Conservation (phyloP, 805 yeast genomes). For the Kuraishia hungarica region DNA sequence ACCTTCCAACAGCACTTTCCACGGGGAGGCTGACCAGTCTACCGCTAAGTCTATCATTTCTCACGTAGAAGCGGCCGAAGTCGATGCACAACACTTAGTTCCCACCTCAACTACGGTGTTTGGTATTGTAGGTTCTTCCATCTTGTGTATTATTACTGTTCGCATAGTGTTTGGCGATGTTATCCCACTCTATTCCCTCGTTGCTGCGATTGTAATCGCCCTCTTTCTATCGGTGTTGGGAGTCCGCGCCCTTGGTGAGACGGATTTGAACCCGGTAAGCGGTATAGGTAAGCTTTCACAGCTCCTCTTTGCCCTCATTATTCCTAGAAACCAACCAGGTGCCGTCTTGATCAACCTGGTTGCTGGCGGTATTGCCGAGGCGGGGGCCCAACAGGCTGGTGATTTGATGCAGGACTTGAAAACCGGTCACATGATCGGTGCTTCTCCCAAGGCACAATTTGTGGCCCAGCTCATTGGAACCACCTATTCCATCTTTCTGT, state of each 20-base stretch:
- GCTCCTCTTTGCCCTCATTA: constrained; percentile 71
- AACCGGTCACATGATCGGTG: constrained; percentile 87
- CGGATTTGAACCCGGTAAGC: constrained; percentile 93
- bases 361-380: constrained; percentile 97
- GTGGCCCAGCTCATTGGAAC: constrained; percentile 87
- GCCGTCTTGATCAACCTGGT: constrained; percentile 77
- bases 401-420: constrained; percentile 96
- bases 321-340: constrained; percentile 71
- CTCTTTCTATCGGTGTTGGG: constrained; percentile 76
- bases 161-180: constrained; percentile 59
- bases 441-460: constrained; percentile 89
- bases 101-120: constrained; percentile 35
- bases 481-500: constrained; percentile 68
- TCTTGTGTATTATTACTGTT: constrained; percentile 60
- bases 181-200: constrained; percentile 63
- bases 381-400: constrained; percentile 99
- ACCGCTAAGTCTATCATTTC: not conserved
- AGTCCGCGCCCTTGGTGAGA: constrained; percentile 92
- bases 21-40: constrained; percentile 10
- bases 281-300: constrained; percentile 95
- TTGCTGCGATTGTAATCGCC: constrained; percentile 66
- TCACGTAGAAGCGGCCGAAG: constrained; percentile 13
- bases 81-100: constrained; percentile 39
- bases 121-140: constrained; percentile 61
- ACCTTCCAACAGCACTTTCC: constrained; percentile 12